These are phyloP conservation scores for Pulveroboletus sp. DNA, from an alignment of 768 basidiomycete species.

Conservation along the genomic window DNA sequence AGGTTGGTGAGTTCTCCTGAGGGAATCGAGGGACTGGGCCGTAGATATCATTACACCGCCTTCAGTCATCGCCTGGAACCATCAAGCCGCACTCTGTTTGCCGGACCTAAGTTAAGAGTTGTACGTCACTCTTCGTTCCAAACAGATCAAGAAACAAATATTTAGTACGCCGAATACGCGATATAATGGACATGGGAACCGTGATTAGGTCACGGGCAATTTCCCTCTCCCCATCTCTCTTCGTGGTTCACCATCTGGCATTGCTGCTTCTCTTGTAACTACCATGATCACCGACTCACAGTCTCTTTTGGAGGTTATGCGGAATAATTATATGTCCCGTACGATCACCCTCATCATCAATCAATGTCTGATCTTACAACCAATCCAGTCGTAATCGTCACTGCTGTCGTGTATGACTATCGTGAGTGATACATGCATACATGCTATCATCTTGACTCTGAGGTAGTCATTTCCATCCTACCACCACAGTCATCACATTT, in stretches of 20 bases:
- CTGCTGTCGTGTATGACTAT: not conserved
- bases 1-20: too few relatives aligned
- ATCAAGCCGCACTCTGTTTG: too few relatives aligned
- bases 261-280: not conserved
- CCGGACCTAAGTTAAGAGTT: too few relatives aligned
- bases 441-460: not conserved
- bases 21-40: too few relatives aligned
- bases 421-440: not conserved
- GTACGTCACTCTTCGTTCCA: too few relatives aligned
- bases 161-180: not conserved
- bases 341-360: not conserved
- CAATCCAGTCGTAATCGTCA: not conserved
- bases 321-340: not conserved
- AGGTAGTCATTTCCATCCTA: not conserved
- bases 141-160: not conserved
- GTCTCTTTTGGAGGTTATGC: not conserved
- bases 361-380: not conserved
- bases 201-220: not conserved
- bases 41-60: too few relatives aligned
- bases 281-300: not conserved
- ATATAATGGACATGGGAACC: not conserved
- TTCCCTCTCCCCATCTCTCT: not conserved
- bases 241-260: not conserved
- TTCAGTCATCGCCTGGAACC: too few relatives aligned
- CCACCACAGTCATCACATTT: not conserved